Conservation (phyloP, 495 filamentous ascomycete species). For the Talaromyces proteolyticus region DNA sequence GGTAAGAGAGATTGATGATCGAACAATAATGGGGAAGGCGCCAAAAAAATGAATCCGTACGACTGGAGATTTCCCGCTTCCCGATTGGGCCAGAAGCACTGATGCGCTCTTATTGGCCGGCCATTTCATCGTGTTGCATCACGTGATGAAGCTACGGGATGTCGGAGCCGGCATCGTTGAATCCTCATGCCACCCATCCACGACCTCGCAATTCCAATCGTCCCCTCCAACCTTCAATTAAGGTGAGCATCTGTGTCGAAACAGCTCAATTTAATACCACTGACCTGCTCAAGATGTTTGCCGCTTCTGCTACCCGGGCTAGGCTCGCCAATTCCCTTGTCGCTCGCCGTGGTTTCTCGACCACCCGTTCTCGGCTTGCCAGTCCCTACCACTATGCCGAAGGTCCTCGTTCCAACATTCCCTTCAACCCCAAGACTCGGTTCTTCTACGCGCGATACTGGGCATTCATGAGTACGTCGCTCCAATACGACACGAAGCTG, state of each 20-base stretch:
- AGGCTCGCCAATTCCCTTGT: conserved; percentile 55
- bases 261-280: not conserved
- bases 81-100: conserved; percentile 5
- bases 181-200: not conserved
- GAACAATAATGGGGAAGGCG: not conserved
- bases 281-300: conserved; percentile 63
- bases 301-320: conserved; percentile 70
- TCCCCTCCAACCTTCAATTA: not conserved
- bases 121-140: not conserved
- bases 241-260: not conserved
- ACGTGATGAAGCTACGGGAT: not conserved
- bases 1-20: not conserved
- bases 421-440: conserved; percentile 90
- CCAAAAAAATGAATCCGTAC: not conserved
- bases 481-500: conserved; percentile 9
- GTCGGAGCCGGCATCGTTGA: not conserved
- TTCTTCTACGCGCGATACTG: conserved; percentile 81
- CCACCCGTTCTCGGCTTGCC: conserved; percentile 76
- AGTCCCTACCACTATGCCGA: conserved; percentile 98
- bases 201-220: not conserved
- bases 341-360: conserved; percentile 89
- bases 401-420: conserved; percentile 88
- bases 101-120: not conserved
- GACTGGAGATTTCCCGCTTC: conserved; percentile 4
- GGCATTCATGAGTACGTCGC: conserved; percentile 62